phyloP scores from a whole-genome alignment of 805 yeast species.

The Starmerella vitae region DNA sequence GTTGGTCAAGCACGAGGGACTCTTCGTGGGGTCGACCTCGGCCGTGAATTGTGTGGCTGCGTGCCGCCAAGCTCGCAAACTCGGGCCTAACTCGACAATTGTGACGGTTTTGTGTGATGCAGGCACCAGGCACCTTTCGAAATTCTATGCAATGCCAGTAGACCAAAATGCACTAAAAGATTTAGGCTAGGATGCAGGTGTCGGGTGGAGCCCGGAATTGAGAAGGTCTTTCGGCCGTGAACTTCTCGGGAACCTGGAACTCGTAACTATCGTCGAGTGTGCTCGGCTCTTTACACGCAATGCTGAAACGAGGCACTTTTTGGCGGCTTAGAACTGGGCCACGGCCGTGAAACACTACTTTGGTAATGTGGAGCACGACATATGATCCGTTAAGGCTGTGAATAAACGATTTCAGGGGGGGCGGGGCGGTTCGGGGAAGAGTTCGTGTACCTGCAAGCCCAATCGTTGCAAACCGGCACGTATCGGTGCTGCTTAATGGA shows the following conservation, averaged over 20 bases:
- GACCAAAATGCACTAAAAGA: neutral
- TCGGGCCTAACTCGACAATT: slow-evolving; percentile 48
- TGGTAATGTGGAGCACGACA: slow-evolving; percentile 1
- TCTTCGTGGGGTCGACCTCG: slow-evolving; percentile 86
- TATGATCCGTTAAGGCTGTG: neutral
- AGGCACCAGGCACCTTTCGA: slow-evolving; percentile 78
- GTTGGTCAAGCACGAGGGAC: slow-evolving; percentile 69
- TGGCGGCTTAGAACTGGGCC: slow-evolving; percentile 1
- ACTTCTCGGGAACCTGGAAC: slow-evolving; percentile 21
- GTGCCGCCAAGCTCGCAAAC: slow-evolving; percentile 39
- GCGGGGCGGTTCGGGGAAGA: neutral
- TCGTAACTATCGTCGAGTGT: neutral
- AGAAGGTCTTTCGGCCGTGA: slow-evolving; percentile 38
- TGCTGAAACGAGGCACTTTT: neutral
- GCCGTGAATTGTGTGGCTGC: slow-evolving; percentile 92
- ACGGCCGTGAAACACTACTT: slow-evolving; percentile 5
- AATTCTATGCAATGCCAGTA: slow-evolving; percentile 55
- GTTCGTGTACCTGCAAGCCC: neutral
- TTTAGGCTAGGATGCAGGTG: neutral
- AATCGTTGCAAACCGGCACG: slow-evolving; percentile 1
- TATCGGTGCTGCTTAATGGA: neutral
- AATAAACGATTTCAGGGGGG: neutral
- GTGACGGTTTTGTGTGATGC: slow-evolving; percentile 87
- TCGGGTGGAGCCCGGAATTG: slow-evolving; percentile 1
- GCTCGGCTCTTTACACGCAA: neutral